Conservation (phyloP, 2,329 filamentous ascomycete genomes). For the Ustulina deusta region DNA sequence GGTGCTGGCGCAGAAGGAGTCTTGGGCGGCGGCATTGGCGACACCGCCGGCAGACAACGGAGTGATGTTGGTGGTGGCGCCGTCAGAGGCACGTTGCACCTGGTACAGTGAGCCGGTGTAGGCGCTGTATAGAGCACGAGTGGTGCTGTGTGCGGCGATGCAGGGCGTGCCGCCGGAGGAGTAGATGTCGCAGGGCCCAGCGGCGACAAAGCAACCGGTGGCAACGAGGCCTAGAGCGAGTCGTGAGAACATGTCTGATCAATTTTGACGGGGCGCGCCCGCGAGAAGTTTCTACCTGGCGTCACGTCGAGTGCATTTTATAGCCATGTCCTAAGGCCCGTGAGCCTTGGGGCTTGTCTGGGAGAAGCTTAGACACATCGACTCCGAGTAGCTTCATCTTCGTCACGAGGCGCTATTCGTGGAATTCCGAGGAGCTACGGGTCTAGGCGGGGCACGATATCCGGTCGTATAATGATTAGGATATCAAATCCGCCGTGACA, state of each 20-base stretch:
- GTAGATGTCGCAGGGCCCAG: slow-evolving; percentile 73
- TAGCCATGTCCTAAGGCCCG: background rate
- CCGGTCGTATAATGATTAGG: slow-evolving; percentile 12
- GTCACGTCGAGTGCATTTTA: slow-evolving; percentile 24
- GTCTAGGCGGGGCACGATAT: slow-evolving; percentile 2
- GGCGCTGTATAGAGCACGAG: slow-evolving; percentile 68
- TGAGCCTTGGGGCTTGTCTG: background rate
- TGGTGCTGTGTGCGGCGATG: slow-evolving; percentile 72
- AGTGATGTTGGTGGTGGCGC: slow-evolving; percentile 59
- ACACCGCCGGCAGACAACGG: slow-evolving; percentile 70
- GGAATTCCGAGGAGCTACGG: slow-evolving; percentile 3
- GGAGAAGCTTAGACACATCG: slow-evolving; percentile 1
- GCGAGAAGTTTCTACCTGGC: background rate
- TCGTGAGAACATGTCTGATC: slow-evolving; percentile 32
- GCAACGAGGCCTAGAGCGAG: slow-evolving; percentile 34
- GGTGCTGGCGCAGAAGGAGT: slow-evolving; percentile 69
- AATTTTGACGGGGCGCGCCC: slow-evolving; percentile 11
- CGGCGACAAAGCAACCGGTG: slow-evolving; percentile 46
- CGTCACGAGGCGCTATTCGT: slow-evolving; percentile 20
- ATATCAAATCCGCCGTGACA: slow-evolving; percentile 9
- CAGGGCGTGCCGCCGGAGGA: slow-evolving; percentile 68
- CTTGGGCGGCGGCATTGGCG: slow-evolving; percentile 70
- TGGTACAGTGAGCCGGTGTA: slow-evolving; percentile 69
- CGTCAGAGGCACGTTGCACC: slow-evolving; percentile 67
- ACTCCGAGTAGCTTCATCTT: slow-evolving; percentile 12